Evolutionary conservation across 164 flowering plant species (phyloP).

Genomic region (Platanus orientalis): DNA sequence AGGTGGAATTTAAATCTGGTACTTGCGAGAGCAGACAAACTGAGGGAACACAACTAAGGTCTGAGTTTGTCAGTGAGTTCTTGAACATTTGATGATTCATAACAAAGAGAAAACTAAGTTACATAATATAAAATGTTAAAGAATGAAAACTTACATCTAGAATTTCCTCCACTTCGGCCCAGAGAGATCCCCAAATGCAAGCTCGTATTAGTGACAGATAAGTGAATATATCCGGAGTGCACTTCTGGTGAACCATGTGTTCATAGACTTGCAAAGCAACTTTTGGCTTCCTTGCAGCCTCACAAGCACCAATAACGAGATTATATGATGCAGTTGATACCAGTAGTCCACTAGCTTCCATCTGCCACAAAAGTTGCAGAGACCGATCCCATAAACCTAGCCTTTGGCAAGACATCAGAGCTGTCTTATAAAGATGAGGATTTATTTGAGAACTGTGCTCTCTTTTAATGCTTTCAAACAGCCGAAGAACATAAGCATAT

Average conservation of each 20-base stretch:
- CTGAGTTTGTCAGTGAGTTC: not conserved
- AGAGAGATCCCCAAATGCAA: conserved; percentile 81
- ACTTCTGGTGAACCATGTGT: conserved; percentile 65
- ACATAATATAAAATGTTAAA: not conserved
- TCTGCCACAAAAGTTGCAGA: conserved; percentile 76
- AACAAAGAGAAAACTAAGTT: not conserved
- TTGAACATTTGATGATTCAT: not conserved
- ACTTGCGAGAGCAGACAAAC: not conserved
- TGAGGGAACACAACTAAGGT: not conserved
- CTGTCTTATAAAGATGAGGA: conserved; percentile 55
- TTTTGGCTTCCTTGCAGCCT: conserved; percentile 72
- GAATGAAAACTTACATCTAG: conserved; percentile 47
- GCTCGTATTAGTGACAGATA: conserved; percentile 64
- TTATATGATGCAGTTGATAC: conserved; percentile 63
- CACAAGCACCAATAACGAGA: conserved; percentile 75
- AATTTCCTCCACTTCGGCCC: conserved; percentile 63
- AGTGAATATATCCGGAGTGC: conserved; percentile 70
- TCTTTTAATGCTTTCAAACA: conserved; percentile 53
- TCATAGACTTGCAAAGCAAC: conserved; percentile 75
- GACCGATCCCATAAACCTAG: conserved; percentile 77
- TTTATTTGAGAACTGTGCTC: conserved; percentile 34
- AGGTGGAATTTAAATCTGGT: not conserved
- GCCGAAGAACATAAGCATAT: conserved; percentile 57
- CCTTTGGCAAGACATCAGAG: conserved; percentile 69
- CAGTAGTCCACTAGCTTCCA: conserved; percentile 59